Evolutionary conservation across 2,329 filamentous ascomycete species (phyloP).

Genomic region (Botrytis squamosa): DNA sequence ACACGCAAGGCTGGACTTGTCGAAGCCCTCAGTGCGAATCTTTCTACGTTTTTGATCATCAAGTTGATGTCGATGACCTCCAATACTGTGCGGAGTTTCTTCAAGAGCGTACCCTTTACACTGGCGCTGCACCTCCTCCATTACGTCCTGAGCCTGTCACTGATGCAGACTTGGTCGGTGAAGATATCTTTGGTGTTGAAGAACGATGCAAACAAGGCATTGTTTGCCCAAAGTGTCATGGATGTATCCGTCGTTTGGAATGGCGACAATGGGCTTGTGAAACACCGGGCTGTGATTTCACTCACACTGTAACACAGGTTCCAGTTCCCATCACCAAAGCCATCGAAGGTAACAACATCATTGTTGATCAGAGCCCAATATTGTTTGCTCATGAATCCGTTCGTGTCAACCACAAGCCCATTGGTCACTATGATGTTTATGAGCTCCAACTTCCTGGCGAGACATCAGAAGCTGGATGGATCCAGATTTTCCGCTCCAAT

Average conservation of each 20-base stretch:
- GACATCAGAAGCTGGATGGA: slow-evolving; percentile 22
- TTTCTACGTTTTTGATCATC: slow-evolving; percentile 48
- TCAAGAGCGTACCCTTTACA: slow-evolving; percentile 49
- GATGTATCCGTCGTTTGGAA: slow-evolving; percentile 55
- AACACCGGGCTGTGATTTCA: slow-evolving; percentile 50
- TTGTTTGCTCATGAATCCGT: background rate
- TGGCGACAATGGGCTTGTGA: slow-evolving; percentile 65
- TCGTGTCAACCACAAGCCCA: slow-evolving; percentile 20
- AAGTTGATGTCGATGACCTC: slow-evolving; percentile 39
- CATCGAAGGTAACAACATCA: background rate
- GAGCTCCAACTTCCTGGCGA: slow-evolving; percentile 50
- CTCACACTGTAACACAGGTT: slow-evolving; percentile 32
- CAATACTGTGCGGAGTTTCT: slow-evolving; percentile 59
- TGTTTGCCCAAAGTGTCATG: slow-evolving; percentile 62
- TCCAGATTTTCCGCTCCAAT: background rate
- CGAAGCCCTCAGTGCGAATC: slow-evolving; percentile 49
- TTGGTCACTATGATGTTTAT: slow-evolving; percentile 36
- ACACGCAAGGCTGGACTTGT: slow-evolving; percentile 57
- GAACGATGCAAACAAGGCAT: slow-evolving; percentile 59
- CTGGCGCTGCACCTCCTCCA: slow-evolving; percentile 39
- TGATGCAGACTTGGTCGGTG: slow-evolving; percentile 36
- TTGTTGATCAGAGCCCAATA: background rate
- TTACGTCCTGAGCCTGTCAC: slow-evolving; percentile 44
- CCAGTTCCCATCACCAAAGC: slow-evolving; percentile 24
- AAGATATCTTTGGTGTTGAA: slow-evolving; percentile 47